A percentile compares a stretch with the other conserved stretches of the same genome.
Evolutionary conservation across 768 basidiomycete genomes (phyloP).

Genomic region (Hemileccinum impolitum): DNA sequence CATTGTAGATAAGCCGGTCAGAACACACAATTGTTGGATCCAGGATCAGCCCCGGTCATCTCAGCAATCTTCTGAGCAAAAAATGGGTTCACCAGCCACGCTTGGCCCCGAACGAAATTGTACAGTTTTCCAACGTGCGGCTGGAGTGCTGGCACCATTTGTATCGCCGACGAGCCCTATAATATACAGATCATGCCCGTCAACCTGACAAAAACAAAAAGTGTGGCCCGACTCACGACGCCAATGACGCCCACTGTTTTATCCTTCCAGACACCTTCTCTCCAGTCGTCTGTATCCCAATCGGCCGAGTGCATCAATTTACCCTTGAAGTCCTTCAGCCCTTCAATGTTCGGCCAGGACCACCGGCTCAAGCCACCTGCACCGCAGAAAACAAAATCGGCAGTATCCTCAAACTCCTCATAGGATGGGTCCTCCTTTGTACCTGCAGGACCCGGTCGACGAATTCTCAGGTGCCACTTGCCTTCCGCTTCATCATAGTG

Average conservation of each 20-base stretch:
- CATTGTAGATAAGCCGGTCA: background rate
- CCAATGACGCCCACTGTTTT: conserved; percentile 59
- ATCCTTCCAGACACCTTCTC: conserved; percentile 48
- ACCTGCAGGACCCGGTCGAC: conserved; percentile 24
- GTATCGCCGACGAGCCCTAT: conserved; percentile 63
- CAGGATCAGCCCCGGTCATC: conserved; percentile 35
- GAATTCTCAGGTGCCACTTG: conserved; percentile 55
- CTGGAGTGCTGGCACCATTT: conserved; percentile 57
- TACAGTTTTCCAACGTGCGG: conserved; percentile 45
- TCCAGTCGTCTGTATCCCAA: conserved; percentile 49
- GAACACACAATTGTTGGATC: conserved; percentile 41
- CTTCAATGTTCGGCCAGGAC: conserved; percentile 66
- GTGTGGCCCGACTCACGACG: conserved; percentile 38
- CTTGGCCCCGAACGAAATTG: conserved; percentile 59
- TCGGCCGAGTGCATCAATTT: conserved; percentile 60
- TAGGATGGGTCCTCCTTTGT: conserved; percentile 20
- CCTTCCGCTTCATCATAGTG: conserved; percentile 46
- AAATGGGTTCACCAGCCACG: conserved; percentile 53
- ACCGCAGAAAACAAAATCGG: conserved; percentile 57
- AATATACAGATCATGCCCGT: background rate
- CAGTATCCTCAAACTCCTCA: conserved; percentile 50
- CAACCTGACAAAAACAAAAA: background rate
- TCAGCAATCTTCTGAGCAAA: conserved; percentile 37
- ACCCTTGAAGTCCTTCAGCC: conserved; percentile 55
- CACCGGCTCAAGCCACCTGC: conserved; percentile 53